Percentiles rank a stretch among this genome's conserved stretches.
Conservation (phyloP, 805 yeast species). For the Zygotorulaspora florentina region DNA sequence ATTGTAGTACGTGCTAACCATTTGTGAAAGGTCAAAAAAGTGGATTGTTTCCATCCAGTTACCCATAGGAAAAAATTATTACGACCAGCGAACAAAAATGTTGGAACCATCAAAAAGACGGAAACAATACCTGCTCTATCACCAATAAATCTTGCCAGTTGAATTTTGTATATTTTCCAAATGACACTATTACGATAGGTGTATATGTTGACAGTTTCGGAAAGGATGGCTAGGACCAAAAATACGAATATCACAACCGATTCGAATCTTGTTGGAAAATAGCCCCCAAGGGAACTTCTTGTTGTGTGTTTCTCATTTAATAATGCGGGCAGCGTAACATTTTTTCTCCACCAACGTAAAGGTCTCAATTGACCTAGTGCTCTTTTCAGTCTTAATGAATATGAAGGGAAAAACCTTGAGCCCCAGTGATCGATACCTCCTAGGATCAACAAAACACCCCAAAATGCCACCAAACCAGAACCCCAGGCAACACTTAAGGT, state of each 20-base stretch:
- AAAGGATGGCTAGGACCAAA: slow-evolving; percentile 15
- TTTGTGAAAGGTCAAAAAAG: slow-evolving; percentile 61
- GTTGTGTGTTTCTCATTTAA: slow-evolving; percentile 14
- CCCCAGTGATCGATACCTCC: slow-evolving; percentile 43
- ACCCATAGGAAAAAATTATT: slow-evolving; percentile 60
- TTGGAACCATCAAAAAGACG: slow-evolving; percentile 48
- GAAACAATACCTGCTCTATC: slow-evolving; percentile 51
- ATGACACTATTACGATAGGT: slow-evolving; percentile 12
- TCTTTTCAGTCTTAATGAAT: slow-evolving; percentile 33
- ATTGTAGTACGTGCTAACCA: slow-evolving; percentile 54
- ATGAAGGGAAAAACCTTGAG: slow-evolving; percentile 38
- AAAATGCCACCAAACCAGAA: slow-evolving; percentile 44
- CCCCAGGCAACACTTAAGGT: slow-evolving; percentile 43
- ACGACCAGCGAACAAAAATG: slow-evolving; percentile 63
- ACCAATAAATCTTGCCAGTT: slow-evolving; percentile 35
- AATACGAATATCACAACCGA: slow-evolving; percentile 18
- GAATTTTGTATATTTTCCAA: slow-evolving; percentile 12
- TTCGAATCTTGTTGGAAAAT: slow-evolving; percentile 23
- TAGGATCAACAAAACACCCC: slow-evolving; percentile 43
- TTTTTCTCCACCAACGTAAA: slow-evolving; percentile 16
- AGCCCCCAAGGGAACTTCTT: slow-evolving; percentile 11
- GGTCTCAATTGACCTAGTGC: slow-evolving; percentile 8
- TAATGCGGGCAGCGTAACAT: slow-evolving; percentile 20
- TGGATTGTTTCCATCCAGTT: slow-evolving; percentile 60
- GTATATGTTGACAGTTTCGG: slow-evolving; percentile 16